Evolutionary conservation across 2,329 filamentous ascomycete species (phyloP).

Genomic region (Simplicillium sp.): DNA sequence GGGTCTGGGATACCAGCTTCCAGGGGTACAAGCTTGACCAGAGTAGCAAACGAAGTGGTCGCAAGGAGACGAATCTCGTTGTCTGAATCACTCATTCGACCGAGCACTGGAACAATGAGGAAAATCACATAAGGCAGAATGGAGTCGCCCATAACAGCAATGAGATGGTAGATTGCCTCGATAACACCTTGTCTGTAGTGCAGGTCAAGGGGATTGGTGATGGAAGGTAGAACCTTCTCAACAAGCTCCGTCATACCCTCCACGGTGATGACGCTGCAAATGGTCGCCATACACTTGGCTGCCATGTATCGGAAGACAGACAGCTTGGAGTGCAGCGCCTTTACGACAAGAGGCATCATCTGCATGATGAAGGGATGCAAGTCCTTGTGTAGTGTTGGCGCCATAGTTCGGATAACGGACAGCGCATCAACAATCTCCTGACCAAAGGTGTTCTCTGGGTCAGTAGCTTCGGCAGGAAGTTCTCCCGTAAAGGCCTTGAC

Average conservation of each 20-base stretch:
- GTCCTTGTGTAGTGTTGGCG: constrained; percentile 73
- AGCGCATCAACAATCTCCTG: constrained; percentile 92
- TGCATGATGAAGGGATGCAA: constrained; percentile 74
- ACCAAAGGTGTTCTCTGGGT: constrained; percentile 67
- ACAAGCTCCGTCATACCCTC: constrained; percentile 95
- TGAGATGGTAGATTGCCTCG: constrained; percentile 92
- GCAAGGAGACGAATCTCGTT: constrained; percentile 90
- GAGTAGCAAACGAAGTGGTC: constrained; percentile 91
- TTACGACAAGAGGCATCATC: constrained; percentile 77
- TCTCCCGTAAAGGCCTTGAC: constrained; percentile 61
- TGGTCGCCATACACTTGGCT: constrained; percentile 92
- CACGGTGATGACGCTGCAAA: constrained; percentile 93
- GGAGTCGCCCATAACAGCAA: constrained; percentile 93
- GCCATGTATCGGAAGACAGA: constrained; percentile 95
- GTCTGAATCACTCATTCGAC: constrained; percentile 97
- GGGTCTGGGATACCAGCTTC: constrained; percentile 97
- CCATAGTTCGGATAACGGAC: constrained; percentile 83
- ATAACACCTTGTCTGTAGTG: constrained; percentile 87
- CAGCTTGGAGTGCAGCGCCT: constrained; percentile 75
- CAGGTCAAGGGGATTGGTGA: constrained; percentile 82
- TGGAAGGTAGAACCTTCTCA: constrained; percentile 82
- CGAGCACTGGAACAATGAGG: constrained; percentile 91
- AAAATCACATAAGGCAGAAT: constrained; percentile 98
- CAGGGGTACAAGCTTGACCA: constrained; percentile 93
- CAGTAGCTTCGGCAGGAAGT: constrained; percentile 62